Base-by-base conservation (phyloP, 139 green algal species). In the Coccomyxa sp. region DNA sequence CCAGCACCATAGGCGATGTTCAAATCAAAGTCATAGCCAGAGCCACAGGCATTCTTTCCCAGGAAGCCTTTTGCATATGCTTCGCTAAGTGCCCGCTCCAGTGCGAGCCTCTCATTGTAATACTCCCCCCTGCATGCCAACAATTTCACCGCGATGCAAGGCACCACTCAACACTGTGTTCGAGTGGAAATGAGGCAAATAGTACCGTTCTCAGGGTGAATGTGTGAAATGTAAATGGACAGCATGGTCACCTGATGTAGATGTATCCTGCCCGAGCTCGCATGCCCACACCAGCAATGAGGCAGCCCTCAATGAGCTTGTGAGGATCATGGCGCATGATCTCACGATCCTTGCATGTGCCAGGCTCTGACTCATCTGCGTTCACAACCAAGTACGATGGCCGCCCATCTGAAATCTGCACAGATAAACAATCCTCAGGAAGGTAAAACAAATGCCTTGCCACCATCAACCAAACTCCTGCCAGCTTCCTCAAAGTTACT, bases 271-370 rank as follows among this genome's bases (percentile, higher is more conserved):
- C 92, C 13, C 95, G 88, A 25, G 96, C 96, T 63, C 95, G 88
- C 96, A 99, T 98, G 82, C 82, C 94, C 13, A 86, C 86, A 67
- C 96, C 96, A 0, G 96, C 97, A 66, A 99, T 95, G 45, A 99
- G 88, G 89, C 95, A 98, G 67, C 97, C 97, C 90, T 99, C 96
- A 51, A 99, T 88, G 75, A 99, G 94, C 91, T 98, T 98, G 89
- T 98, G 96, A 31, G 96, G 96, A 87, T 98, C 96, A 89, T 98
- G 93, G 38, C 96, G 87, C 93, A 98, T 97, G 87, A 98, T 98
- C 89, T 98, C 95, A 0, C 95, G 87, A 90, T 98, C 97, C 91
- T 97, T 99, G 93, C 97, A 99, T 0, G 96, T 99, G 71, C 97
- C 97, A 16, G 96, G 97, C 92, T 99, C 97, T 25, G 88, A 95